phyloP scores from a whole-genome alignment of 768 basidiomycete species.

The Boletus sensibilis region DNA sequence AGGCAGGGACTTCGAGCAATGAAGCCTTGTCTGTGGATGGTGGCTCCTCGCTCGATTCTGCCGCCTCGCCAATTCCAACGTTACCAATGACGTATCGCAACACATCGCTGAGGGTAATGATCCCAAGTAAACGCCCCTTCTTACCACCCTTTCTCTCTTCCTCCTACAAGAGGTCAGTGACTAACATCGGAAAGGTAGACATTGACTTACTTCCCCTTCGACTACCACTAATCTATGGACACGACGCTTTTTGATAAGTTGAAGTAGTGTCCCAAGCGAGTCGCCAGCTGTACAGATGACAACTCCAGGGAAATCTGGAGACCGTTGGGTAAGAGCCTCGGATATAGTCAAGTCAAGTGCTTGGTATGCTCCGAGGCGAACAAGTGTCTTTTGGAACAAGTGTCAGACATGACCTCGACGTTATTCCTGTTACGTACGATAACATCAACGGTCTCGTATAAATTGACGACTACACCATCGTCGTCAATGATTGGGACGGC shows the following conservation, averaged over 20 bases:
- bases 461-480: slow-evolving; percentile 88
- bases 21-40: slow-evolving; percentile 13
- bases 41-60: slow-evolving; percentile 36
- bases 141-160: slow-evolving; percentile 78
- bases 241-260: slow-evolving; percentile 88
- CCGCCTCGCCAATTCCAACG: slow-evolving; percentile 48
- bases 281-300: slow-evolving; percentile 93
- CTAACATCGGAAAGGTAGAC: background rate
- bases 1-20: slow-evolving; percentile 17
- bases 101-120: slow-evolving; percentile 89
- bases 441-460: slow-evolving; percentile 99
- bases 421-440: slow-evolving; percentile 53
- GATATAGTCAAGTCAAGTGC: slow-evolving; percentile 92
- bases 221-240: slow-evolving; percentile 96
- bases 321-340: slow-evolving; percentile 88
- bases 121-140: slow-evolving; percentile 79
- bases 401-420: slow-evolving; percentile 3
- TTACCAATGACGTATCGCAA: slow-evolving; percentile 78
- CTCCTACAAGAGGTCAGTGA: slow-evolving; percentile 47
- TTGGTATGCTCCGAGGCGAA: slow-evolving; percentile 91
- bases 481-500: slow-evolving; percentile 96
- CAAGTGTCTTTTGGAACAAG: slow-evolving; percentile 66
- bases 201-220: slow-evolving; percentile 71
- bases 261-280: slow-evolving; percentile 85
- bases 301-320: slow-evolving; percentile 94